Percentiles rank a stretch among this genome's conserved stretches.
These are phyloP conservation scores for Magnaporthiopsis rhizophila DNA, from an alignment of 2,329 filamentous ascomycete genomes.

Conservation along the genomic window DNA sequence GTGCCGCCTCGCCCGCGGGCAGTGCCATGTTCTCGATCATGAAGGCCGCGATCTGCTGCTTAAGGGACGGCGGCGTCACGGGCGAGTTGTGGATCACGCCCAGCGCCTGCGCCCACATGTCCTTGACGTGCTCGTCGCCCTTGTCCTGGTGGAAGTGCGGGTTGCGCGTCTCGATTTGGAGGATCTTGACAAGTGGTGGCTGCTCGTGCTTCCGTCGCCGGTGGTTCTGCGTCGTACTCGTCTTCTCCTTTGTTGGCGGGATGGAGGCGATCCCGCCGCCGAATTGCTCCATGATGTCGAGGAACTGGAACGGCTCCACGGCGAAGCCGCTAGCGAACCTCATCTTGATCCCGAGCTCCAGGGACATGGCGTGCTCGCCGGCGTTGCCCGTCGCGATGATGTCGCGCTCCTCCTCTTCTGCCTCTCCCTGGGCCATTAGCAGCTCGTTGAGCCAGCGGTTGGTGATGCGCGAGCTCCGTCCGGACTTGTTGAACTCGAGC, in stretches of 20 bases:
- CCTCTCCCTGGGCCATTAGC: slow-evolving; percentile 10
- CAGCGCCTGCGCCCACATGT: slow-evolving; percentile 23
- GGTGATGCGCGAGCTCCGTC: slow-evolving; percentile 22
- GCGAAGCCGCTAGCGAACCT: slow-evolving; percentile 23
- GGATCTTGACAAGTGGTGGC: slow-evolving; percentile 15
- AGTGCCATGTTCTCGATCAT: slow-evolving; percentile 3
- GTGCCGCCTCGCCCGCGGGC: not conserved
- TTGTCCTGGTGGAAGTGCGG: slow-evolving; percentile 24
- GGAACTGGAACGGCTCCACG: slow-evolving; percentile 25
- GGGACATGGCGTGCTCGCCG: slow-evolving; percentile 26
- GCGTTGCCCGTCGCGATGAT: slow-evolving; percentile 25
- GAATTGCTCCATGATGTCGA: slow-evolving; percentile 20
- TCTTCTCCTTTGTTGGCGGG: not conserved
- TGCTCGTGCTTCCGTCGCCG: not conserved
- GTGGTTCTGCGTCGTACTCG: not conserved
- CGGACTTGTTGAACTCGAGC: slow-evolving; percentile 19
- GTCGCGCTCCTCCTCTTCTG: slow-evolving; percentile 5
- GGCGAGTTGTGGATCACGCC: slow-evolving; percentile 21
- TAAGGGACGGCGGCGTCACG: slow-evolving; percentile 9
- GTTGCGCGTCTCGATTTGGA: slow-evolving; percentile 23
- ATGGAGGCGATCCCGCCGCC: slow-evolving; percentile 4
- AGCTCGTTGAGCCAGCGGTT: slow-evolving; percentile 24
- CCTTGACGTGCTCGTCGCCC: slow-evolving; percentile 19
- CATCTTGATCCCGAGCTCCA: slow-evolving; percentile 26
- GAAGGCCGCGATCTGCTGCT: slow-evolving; percentile 12